A percentile compares a stretch with the other conserved stretches of the same genome.
These are phyloP conservation scores for Aspergillus indologenus DNA, from an alignment of 495 filamentous ascomycete genomes.

Conservation along the genomic window DNA sequence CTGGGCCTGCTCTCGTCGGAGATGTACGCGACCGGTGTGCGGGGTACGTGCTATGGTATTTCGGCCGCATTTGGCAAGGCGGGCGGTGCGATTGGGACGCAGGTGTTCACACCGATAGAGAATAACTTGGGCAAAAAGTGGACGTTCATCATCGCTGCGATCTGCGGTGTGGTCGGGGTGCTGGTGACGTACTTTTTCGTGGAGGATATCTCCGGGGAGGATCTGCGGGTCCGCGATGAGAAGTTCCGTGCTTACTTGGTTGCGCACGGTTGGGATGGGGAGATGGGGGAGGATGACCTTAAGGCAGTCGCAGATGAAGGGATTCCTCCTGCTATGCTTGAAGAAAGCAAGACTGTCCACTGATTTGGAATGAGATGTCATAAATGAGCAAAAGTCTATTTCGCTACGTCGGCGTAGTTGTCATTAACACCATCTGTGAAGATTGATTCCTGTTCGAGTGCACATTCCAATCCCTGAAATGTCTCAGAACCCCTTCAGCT, in stretches of 20 bases:
- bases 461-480: too few relatives aligned
- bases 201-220: neutral
- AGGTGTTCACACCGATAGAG: constrained; percentile 3
- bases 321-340: neutral
- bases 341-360: neutral
- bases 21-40: neutral
- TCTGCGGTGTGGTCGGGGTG: neutral
- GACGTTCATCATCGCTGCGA: constrained; percentile 5
- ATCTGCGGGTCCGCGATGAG: constrained; percentile 2
- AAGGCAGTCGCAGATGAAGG: neutral
- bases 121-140: neutral
- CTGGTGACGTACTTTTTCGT: constrained; percentile 3
- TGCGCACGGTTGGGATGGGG: neutral
- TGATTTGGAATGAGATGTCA: neutral
- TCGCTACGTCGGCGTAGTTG: neutral
- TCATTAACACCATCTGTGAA: neutral
- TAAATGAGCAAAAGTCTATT: neutral
- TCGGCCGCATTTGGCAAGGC: constrained; percentile 3
- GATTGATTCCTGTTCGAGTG: too few relatives aligned
- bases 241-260: neutral
- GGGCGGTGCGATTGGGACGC: constrained; percentile 1
- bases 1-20: neutral
- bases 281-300: constrained; percentile 2
- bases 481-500: neutral
- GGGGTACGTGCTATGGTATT: neutral